phyloP scores from a whole-genome alignment of 2,329 filamentous ascomycete species.

The Sarocladium kiliense region DNA sequence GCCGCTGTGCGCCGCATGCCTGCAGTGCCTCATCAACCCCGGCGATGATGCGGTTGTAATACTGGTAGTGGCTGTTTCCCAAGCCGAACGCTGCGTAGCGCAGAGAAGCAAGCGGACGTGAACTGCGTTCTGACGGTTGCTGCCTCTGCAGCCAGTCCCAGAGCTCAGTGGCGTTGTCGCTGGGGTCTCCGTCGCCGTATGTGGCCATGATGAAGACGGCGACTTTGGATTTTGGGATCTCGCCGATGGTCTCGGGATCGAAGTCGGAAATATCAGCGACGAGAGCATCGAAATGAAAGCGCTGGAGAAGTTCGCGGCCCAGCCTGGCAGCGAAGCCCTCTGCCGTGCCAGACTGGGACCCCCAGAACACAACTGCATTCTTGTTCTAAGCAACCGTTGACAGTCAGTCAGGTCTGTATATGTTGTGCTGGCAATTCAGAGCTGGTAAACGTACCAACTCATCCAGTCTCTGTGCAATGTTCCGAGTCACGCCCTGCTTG shows the following conservation, averaged over 20 bases:
- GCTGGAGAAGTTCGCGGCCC: slow-evolving; percentile 82
- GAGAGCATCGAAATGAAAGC: slow-evolving; percentile 34
- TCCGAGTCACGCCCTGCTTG: too few species aligned
- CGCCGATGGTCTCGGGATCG: not conserved
- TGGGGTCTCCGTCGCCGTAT: slow-evolving; percentile 32
- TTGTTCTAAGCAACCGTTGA: too few species aligned
- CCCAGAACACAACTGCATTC: too few species aligned
- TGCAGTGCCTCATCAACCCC: not conserved
- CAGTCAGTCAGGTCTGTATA: too few species aligned
- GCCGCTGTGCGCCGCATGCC: not conserved
- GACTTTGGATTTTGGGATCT: not conserved
- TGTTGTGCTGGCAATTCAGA: too few species aligned
- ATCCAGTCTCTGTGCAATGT: too few species aligned
- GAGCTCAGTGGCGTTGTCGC: slow-evolving; percentile 26
- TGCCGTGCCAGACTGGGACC: slow-evolving; percentile 89
- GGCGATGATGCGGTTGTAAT: slow-evolving; percentile 28
- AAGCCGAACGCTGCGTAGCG: slow-evolving; percentile 31
- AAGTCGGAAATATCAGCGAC: slow-evolving; percentile 8
- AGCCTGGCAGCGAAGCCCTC: slow-evolving; percentile 86
- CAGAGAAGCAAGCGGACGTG: too few species aligned
- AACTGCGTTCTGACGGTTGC: too few species aligned
- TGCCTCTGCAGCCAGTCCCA: too few species aligned
- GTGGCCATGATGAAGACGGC: slow-evolving; percentile 17
- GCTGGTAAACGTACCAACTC: too few species aligned
- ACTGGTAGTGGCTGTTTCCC: slow-evolving; percentile 32